These are phyloP conservation scores for Macrophomina tecta DNA, from an alignment of 2,329 filamentous ascomycete genomes.

Conservation along the genomic window DNA sequence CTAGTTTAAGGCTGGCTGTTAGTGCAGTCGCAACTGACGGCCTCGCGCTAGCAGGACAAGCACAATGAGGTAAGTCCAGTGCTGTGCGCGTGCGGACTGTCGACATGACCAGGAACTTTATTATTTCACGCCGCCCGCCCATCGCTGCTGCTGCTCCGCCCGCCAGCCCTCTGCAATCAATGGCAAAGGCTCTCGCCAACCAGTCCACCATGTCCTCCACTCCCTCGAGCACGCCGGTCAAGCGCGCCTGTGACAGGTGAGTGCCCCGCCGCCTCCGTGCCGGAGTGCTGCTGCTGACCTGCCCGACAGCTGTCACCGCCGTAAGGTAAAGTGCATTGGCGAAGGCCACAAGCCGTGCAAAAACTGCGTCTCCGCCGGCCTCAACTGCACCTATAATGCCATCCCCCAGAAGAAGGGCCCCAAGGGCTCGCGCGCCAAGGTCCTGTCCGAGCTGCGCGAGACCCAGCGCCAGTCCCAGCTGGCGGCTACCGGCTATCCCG, in stretches of 20 bases:
- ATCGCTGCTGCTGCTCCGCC: slow-evolving; percentile 2
- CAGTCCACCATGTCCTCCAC: slow-evolving; percentile 28
- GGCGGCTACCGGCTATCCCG: slow-evolving; percentile 47
- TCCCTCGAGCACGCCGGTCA: slow-evolving; percentile 44
- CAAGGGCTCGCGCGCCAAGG: slow-evolving; percentile 66
- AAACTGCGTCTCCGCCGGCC: slow-evolving; percentile 64
- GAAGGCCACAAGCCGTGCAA: slow-evolving; percentile 62
- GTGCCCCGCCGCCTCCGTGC: slow-evolving; percentile 30
- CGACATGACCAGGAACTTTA: slow-evolving; percentile 19
- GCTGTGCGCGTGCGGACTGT: slow-evolving; percentile 25
- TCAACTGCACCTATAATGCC: slow-evolving; percentile 69
- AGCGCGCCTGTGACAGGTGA: slow-evolving; percentile 51
- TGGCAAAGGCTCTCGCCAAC: slow-evolving; percentile 27
- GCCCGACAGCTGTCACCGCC: slow-evolving; percentile 49
- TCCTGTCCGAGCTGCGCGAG: slow-evolving; percentile 67
- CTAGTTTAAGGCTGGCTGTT: slow-evolving; percentile 25
- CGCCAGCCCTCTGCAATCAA: slow-evolving; percentile 25
- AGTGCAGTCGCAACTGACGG: background rate
- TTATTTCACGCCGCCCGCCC: slow-evolving; percentile 28
- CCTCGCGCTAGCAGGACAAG: slow-evolving; percentile 21
- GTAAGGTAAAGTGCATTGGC: slow-evolving; percentile 59
- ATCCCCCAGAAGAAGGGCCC: slow-evolving; percentile 69
- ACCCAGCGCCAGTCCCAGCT: slow-evolving; percentile 54
- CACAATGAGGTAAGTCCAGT: slow-evolving; percentile 28
- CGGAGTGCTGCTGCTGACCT: slow-evolving; percentile 27